Conservation (phyloP, 352 stramenopile species). For the Pythium vanterpoolii region DNA sequence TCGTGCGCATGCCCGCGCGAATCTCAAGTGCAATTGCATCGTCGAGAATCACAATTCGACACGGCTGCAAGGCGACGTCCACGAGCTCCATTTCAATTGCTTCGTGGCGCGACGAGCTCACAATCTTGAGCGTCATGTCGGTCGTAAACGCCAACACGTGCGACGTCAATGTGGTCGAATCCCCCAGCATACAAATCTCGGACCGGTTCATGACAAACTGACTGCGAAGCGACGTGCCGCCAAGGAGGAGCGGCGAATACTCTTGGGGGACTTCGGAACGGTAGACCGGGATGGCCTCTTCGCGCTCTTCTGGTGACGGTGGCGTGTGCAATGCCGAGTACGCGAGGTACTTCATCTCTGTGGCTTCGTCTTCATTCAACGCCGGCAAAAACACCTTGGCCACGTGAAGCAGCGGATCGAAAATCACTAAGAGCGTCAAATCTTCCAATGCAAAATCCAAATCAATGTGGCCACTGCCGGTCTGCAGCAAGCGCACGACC, state of each 20-base stretch:
- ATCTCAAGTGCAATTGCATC: conserved; percentile 79
- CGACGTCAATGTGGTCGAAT: conserved; percentile 64
- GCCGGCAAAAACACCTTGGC: conserved; percentile 61
- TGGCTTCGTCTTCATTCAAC: conserved; percentile 62
- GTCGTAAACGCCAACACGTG: conserved; percentile 82
- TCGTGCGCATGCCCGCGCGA: conserved; percentile 53
- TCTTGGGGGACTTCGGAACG: conserved; percentile 53
- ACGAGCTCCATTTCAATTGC: conserved; percentile 67
- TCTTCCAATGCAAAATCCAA: conserved; percentile 48
- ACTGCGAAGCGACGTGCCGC: conserved; percentile 47
- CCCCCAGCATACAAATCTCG: conserved; percentile 79
- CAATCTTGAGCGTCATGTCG: conserved; percentile 58
- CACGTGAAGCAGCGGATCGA: conserved; percentile 62
- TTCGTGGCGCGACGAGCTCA: conserved; percentile 63
- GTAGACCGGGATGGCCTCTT: conserved; percentile 44
- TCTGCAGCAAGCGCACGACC: conserved; percentile 40
- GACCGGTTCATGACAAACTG: conserved; percentile 50
- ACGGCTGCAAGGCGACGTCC: conserved; percentile 80
- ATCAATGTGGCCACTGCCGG: conserved; percentile 52
- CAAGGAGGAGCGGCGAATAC: conserved; percentile 68
- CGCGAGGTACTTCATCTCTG: conserved; percentile 68
- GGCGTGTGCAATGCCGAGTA: conserved; percentile 40
- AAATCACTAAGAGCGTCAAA: conserved; percentile 71
- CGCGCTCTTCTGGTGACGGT: conserved; percentile 55
- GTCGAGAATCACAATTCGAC: conserved; percentile 50